phyloP scores from a whole-genome alignment of 2,329 filamentous ascomycete species.

The Talaromyces sp. region DNA sequence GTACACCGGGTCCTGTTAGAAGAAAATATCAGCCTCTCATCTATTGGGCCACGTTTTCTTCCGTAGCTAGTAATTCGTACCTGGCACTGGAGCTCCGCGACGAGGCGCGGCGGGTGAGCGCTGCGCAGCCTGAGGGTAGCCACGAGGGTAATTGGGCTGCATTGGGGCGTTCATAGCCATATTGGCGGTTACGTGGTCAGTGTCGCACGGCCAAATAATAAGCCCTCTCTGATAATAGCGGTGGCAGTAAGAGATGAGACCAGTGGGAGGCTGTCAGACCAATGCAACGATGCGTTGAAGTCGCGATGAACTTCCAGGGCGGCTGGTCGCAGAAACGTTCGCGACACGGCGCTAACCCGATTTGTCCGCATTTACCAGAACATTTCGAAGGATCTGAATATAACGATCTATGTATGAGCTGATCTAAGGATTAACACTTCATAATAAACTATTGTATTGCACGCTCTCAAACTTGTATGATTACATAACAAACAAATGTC shows the following conservation, averaged over 20 bases:
- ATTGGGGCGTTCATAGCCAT: slow-evolving; percentile 39
- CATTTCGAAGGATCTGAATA: neutral
- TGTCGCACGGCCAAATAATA: neutral
- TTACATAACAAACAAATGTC: slow-evolving; percentile 19
- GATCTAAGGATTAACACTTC: neutral
- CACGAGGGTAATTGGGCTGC: slow-evolving; percentile 43
- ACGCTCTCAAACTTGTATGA: neutral
- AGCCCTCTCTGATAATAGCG: neutral
- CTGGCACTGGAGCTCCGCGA: slow-evolving; percentile 38
- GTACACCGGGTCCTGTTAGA: slow-evolving; percentile 31
- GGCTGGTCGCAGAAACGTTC: slow-evolving; percentile 2
- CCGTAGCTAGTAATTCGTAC: slow-evolving; percentile 26
- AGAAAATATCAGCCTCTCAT: slow-evolving; percentile 4
- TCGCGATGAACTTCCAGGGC: slow-evolving; percentile 11
- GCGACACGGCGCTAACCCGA: slow-evolving; percentile 15
- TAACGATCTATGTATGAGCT: neutral
- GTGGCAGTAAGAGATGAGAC: neutral
- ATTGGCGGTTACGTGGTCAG: slow-evolving; percentile 10
- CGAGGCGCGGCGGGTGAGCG: slow-evolving; percentile 43
- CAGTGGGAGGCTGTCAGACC: neutral
- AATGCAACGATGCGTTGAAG: slow-evolving; percentile 7
- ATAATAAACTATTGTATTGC: neutral
- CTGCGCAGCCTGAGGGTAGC: slow-evolving; percentile 39
- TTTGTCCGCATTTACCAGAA: neutral
- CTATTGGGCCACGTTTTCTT: neutral